Evolutionary conservation across 306 rosid species (phyloP).

Genomic region (Malus fusca): DNA sequence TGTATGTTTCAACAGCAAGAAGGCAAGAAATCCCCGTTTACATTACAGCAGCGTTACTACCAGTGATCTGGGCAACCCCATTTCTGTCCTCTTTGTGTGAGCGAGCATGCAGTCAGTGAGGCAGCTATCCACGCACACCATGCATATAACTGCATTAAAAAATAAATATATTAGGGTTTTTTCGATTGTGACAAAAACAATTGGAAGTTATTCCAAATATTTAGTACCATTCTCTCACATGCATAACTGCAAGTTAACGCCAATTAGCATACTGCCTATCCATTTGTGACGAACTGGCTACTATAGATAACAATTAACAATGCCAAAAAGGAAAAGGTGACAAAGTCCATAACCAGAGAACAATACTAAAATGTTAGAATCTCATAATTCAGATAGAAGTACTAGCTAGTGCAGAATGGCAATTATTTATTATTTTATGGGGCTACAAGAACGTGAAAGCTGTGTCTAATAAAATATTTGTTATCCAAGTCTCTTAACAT

Average conservation of each 20-base stretch:
- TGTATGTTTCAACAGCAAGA: constrained; percentile 70
- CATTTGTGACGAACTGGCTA: not conserved
- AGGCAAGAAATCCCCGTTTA: constrained; percentile 76
- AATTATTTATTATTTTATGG: no score
- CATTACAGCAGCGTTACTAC: constrained; percentile 71
- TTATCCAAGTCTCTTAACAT: no score
- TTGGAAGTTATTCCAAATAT: not conserved
- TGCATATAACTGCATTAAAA: constrained; percentile 49
- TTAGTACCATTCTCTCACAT: not conserved
- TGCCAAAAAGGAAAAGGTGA: not conserved
- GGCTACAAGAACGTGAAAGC: no score
- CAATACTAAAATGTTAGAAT: not conserved
- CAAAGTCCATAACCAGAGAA: not conserved
- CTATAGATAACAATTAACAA: not conserved
- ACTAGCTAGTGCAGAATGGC: not conserved
- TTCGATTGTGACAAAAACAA: not conserved
- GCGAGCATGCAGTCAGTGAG: constrained; percentile 56
- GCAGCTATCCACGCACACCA: constrained; percentile 79
- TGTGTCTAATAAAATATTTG: no score
- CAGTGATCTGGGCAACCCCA: constrained; percentile 87
- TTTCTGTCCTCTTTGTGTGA: constrained; percentile 65
- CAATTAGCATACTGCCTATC: not conserved
- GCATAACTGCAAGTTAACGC: not conserved
- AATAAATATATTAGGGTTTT: not conserved
- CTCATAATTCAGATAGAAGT: not conserved